phyloP scores from a whole-genome alignment of 495 filamentous ascomycete genomes.

The Aspergillus heteromorphus region DNA sequence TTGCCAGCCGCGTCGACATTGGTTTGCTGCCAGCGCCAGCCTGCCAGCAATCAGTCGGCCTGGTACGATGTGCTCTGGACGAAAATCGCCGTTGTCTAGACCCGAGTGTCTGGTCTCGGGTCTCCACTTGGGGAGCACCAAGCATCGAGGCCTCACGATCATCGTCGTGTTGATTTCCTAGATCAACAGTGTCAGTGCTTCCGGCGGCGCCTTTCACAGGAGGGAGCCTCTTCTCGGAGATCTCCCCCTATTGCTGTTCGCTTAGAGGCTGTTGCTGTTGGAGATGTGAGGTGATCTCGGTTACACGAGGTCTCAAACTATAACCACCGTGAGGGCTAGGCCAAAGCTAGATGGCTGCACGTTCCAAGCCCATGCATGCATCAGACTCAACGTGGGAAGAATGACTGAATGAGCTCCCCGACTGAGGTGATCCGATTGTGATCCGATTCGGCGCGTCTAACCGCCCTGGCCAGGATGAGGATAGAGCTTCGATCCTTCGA shows the following conservation, averaged over 20 bases:
- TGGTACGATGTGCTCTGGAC: background rate
- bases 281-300: background rate
- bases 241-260: background rate
- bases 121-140: background rate
- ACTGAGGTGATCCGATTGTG: background rate
- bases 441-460: background rate
- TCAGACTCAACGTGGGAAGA: background rate
- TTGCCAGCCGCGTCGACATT: background rate
- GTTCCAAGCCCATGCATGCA: background rate
- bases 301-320: background rate
- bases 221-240: background rate
- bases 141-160: background rate
- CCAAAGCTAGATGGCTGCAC: background rate
- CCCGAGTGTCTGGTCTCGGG: background rate
- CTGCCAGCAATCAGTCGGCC: background rate
- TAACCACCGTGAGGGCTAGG: background rate
- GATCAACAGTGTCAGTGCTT: conserved; percentile 1
- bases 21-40: background rate
- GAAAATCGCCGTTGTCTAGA: background rate
- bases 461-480: background rate
- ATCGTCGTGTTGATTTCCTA: background rate
- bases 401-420: background rate
- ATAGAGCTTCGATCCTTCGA: background rate
- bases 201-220: background rate
- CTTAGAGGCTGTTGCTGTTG: background rate